Evolutionary conservation across 1,284 basidiomycete species (phyloP).

Genomic region (Inonotus obliquus): DNA sequence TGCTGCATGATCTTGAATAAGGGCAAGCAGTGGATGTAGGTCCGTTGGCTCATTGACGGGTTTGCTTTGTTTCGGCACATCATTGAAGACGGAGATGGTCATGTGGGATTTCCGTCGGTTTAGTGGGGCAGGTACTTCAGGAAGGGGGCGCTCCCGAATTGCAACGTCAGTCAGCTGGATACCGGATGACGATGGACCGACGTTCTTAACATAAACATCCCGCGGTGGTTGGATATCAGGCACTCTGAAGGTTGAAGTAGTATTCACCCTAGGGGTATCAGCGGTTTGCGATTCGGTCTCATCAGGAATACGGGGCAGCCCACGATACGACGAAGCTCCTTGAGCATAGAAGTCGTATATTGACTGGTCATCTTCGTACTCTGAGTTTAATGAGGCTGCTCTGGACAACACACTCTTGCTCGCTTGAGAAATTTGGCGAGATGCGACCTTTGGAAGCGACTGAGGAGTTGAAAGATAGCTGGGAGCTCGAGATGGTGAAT

Average conservation of each 20-base stretch:
- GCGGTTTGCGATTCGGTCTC: not conserved
- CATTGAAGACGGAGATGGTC: not conserved
- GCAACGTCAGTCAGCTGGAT: not conserved
- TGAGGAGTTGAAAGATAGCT: constrained; percentile 10
- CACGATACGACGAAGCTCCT: not conserved
- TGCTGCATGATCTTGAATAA: constrained; percentile 31
- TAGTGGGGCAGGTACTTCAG: not conserved
- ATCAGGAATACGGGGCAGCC: constrained; percentile 10
- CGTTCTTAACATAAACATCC: not conserved
- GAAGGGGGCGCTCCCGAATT: not conserved
- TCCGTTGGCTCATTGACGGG: not conserved
- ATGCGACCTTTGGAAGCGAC: not conserved
- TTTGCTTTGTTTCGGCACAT: not conserved
- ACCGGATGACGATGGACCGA: not conserved
- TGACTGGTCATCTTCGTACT: constrained; percentile 5
- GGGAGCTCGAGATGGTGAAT: not conserved
- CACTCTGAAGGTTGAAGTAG: not conserved
- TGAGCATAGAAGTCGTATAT: constrained; percentile 15
- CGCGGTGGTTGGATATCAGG: not conserved
- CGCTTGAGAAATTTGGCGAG: not conserved
- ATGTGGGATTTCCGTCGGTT: not conserved
- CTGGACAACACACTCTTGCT: not conserved
- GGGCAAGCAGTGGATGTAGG: constrained; percentile 7
- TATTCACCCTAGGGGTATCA: not conserved
- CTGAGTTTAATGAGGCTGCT: not conserved